Base-by-base conservation (phyloP, 2,329 filamentous ascomycete species). In the Alternaria alternata region DNA sequence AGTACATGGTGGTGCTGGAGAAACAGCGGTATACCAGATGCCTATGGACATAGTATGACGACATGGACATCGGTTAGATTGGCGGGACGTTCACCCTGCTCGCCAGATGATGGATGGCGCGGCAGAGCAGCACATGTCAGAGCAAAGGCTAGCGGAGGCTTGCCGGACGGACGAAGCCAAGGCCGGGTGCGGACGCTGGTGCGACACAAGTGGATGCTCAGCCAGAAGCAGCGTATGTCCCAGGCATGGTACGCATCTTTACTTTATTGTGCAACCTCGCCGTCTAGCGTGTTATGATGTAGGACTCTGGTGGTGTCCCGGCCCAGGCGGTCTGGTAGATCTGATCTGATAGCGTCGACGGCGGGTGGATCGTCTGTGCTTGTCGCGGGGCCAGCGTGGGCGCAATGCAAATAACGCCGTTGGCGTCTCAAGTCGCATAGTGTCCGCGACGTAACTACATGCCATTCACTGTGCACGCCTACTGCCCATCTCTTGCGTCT, bases 381-480 rank as follows among this genome's bases (percentile, higher is more conserved):
- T 41, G 56, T 60, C 57, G 57, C 66, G 63, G 66, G 65, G 66
- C 64, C 62, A 63, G 42, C 54, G 51, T 49, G 39, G 57, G 62
- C 57, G 59, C 63, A 53, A 62, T 62, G 65, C 65, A 67, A 66
- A 65, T 65, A 64, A 56, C 49, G 60, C 57, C 60, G 57, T 48
- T 55, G 57, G 53, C 54, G 63, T 60, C 63, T 63, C 59, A 42
- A 59, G 59, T 61, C 49, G 55, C 49, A 55, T 52, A 51, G 56
- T 61, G 56, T 34, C 51, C 34, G 57, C 64, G 51, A 53, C 41
- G 36, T 48, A 49, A 52, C 57, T 58, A 34, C 57, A 46, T 60
- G 51, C 52, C 26, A 20, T 39, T 48, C 52, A 52, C 59, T 57
- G 51, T 57, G 41, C 46, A 57, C 47, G 51, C 20, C 46, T 32